phyloP scores from a whole-genome alignment of 2,329 filamentous ascomycete genomes.

The Elsinoe batatas region DNA sequence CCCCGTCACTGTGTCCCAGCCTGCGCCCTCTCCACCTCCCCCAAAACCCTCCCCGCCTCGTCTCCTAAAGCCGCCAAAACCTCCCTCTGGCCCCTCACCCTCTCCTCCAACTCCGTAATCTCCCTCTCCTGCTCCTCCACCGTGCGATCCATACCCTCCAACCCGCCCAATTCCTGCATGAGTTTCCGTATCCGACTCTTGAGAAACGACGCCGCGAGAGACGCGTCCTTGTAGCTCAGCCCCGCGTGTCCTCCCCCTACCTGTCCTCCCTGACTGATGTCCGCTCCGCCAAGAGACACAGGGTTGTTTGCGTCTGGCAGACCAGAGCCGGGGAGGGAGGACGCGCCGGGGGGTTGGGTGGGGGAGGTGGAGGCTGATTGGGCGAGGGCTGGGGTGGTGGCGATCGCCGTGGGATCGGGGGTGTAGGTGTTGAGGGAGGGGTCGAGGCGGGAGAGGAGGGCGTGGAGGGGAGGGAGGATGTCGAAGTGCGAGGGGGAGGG shows the following conservation, averaged over 20 bases:
- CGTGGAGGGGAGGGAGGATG: slow-evolving; percentile 69
- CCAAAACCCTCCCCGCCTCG: slow-evolving; percentile 36
- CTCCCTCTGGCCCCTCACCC: slow-evolving; percentile 52
- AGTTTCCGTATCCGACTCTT: slow-evolving; percentile 72
- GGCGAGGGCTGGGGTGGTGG: not conserved
- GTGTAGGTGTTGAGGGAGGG: slow-evolving; percentile 14
- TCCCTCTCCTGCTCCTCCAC: slow-evolving; percentile 62
- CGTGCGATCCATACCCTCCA: slow-evolving; percentile 61
- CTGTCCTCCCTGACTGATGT: not conserved
- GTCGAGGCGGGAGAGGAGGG: slow-evolving; percentile 61
- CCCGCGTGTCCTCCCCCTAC: slow-evolving; percentile 21
- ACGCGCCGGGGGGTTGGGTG: not conserved
- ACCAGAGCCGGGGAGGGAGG: not conserved
- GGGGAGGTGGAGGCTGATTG: not conserved
- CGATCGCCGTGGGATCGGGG: not conserved
- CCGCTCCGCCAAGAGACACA: too few species aligned
- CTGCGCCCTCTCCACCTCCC: slow-evolving; percentile 23
- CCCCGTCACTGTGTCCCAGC: slow-evolving; percentile 30
- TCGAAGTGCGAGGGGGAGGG: slow-evolving; percentile 78
- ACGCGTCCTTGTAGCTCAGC: slow-evolving; percentile 64
- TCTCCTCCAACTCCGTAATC: slow-evolving; percentile 55
- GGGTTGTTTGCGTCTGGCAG: too few species aligned
- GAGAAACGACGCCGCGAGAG: slow-evolving; percentile 60
- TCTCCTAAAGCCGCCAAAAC: slow-evolving; percentile 45
- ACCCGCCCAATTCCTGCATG: slow-evolving; percentile 50